Evolutionary conservation across 352 stramenopile genomes (phyloP).

Genomic region (Pythium utonaiense): DNA sequence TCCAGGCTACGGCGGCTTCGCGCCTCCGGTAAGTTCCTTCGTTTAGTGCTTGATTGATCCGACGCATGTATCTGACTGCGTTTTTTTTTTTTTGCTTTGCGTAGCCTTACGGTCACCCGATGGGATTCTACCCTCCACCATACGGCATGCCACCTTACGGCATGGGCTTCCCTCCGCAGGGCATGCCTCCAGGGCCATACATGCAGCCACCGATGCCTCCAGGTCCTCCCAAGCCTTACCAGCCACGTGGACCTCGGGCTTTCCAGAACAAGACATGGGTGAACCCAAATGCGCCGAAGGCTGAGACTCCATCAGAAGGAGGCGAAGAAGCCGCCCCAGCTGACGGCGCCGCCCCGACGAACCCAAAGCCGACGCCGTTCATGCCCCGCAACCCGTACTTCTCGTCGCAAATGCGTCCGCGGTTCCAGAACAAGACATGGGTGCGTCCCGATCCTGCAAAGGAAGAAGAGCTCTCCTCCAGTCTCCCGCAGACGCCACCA

Average conservation of each 20-base stretch:
- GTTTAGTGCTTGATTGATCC: background rate
- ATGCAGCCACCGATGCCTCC: constrained; percentile 25
- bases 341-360: constrained; percentile 14
- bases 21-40: constrained; percentile 38
- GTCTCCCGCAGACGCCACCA: constrained; percentile 70
- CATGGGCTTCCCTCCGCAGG: constrained; percentile 69
- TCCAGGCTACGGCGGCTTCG: constrained; percentile 59
- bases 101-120: constrained; percentile 63
- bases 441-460: constrained; percentile 67
- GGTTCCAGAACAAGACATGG: constrained; percentile 89
- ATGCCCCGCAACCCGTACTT: constrained; percentile 66
- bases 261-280: constrained; percentile 86
- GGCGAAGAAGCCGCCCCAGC: constrained; percentile 22
- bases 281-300: constrained; percentile 71
- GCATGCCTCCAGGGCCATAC: constrained; percentile 32
- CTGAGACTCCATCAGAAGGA: constrained; percentile 30
- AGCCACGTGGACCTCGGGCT: constrained; percentile 39
- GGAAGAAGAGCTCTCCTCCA: constrained; percentile 71
- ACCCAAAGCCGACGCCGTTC: constrained; percentile 35
- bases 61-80: constrained; percentile 1
- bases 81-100: background rate
- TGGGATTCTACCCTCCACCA: constrained; percentile 67
- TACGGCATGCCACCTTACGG: constrained; percentile 70
- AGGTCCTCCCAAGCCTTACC: constrained; percentile 18
- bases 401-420: constrained; percentile 66